Evolutionary conservation across 2,329 filamentous ascomycete species (phyloP), one percentile per base, ranked within the genome.

Genomic region (Zopfia rhizophila): DNA sequence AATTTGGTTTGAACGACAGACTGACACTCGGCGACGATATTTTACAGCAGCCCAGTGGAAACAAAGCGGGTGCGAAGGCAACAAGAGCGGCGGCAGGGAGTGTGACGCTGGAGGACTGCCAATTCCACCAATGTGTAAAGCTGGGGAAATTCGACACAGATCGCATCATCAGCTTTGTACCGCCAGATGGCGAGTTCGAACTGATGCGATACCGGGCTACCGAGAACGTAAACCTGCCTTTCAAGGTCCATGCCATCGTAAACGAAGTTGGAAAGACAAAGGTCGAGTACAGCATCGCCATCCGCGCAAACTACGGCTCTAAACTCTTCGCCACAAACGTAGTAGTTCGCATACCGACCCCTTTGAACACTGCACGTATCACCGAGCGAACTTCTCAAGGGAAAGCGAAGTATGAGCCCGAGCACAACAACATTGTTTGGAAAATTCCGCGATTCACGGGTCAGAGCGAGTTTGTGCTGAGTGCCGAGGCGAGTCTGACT

Each of bases 51-150:
- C 89, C 32, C 72, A 83, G 59, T 82, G 91, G 91, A 4, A 94
- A 94, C 64, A 81, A 85, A 53, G 84, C 87, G 66, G 89, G 87
- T 43, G 88, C 87, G 51, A 97, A 96, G 73, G 91, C 92, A 21
- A 97, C 94, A 27, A 93, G 96, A 72, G 94, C 94, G 1, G 94
- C 94, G 0, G 94, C 94, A 1, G 94, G 94, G 24, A 95, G 90
- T 55, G 95, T 99, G 40, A 96, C 92, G 0, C 81, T 99, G 18
- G 95, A 99, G 70, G 94, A 99, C 72, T 97, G 95, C 68, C 94
- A 97, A 68, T 97, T 99, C 76, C 94, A 99, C 74, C 94, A 99
- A 74, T 99, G 94, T 72, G 94, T 99, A 51, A 96, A 97, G 77
- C 82, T 99, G 21, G 92, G 93, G 56, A 95, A 95, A 69, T 99